These are phyloP conservation scores for Talaromyces sp. DNA, from an alignment of 2,329 filamentous ascomycete species.

Conservation along the genomic window DNA sequence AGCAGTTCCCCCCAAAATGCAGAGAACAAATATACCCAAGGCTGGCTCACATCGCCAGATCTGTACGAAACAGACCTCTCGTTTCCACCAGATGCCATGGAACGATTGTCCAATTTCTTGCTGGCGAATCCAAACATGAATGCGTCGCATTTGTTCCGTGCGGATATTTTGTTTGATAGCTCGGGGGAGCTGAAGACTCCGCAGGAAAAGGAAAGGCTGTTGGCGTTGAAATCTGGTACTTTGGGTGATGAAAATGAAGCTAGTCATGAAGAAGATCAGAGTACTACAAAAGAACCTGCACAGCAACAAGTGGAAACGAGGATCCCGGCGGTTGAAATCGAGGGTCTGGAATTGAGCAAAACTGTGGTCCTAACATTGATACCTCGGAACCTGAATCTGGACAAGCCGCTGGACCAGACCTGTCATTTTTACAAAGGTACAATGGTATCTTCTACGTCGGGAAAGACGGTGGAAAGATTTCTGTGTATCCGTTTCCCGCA, in stretches of 20 bases:
- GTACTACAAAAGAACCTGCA: neutral
- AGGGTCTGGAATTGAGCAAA: slow-evolving; percentile 47
- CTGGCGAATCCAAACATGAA: slow-evolving; percentile 55
- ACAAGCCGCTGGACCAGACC: slow-evolving; percentile 73
- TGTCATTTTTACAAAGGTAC: slow-evolving; percentile 61
- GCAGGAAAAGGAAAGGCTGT: slow-evolving; percentile 25
- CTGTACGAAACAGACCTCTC: slow-evolving; percentile 21
- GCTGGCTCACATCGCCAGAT: slow-evolving; percentile 31
- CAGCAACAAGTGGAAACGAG: neutral
- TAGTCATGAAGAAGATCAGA: neutral
- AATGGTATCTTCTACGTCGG: neutral
- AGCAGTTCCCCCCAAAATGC: neutral
- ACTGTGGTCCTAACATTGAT: slow-evolving; percentile 72
- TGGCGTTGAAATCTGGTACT: slow-evolving; percentile 3
- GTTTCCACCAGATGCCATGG: slow-evolving; percentile 27
- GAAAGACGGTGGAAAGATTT: slow-evolving; percentile 31
- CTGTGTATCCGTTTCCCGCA: slow-evolving; percentile 79
- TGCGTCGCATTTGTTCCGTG: slow-evolving; percentile 55
- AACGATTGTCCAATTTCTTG: slow-evolving; percentile 48
- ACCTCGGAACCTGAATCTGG: slow-evolving; percentile 73
- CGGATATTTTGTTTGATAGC: slow-evolving; percentile 57
- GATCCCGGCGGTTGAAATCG: slow-evolving; percentile 16
- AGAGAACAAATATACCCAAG: slow-evolving; percentile 8
- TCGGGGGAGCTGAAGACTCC: slow-evolving; percentile 31
- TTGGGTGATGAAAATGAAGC: neutral